Evolutionary conservation across 2,329 filamentous ascomycete genomes (phyloP).

Genomic region (Macrophomina pseudophaseolina): DNA sequence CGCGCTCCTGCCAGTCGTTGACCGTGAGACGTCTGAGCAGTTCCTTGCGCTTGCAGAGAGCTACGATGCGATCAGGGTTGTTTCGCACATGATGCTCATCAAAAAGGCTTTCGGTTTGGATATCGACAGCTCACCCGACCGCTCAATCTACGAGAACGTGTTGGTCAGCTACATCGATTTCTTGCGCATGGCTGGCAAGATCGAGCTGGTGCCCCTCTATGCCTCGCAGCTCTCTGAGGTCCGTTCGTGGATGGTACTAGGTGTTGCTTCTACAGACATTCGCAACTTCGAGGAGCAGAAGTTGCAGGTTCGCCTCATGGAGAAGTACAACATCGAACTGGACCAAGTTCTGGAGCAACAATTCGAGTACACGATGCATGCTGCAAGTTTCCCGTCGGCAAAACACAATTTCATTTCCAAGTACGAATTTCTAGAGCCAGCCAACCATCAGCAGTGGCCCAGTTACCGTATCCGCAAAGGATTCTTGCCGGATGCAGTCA

Average conservation of each 20-base stretch:
- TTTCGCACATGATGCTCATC: slow-evolving; percentile 65
- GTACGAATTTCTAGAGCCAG: slow-evolving; percentile 58
- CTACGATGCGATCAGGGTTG: slow-evolving; percentile 51
- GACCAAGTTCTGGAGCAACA: slow-evolving; percentile 69
- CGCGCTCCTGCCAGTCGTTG: slow-evolving; percentile 5
- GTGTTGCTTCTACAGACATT: slow-evolving; percentile 76
- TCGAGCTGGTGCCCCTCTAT: slow-evolving; percentile 84
- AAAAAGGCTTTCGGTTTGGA: slow-evolving; percentile 65
- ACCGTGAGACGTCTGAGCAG: slow-evolving; percentile 33
- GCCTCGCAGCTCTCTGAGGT: slow-evolving; percentile 74
- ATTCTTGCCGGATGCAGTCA: slow-evolving; percentile 58
- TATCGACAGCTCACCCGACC: slow-evolving; percentile 45
- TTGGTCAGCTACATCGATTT: slow-evolving; percentile 82
- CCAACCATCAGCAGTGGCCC: slow-evolving; percentile 50
- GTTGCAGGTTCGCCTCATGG: slow-evolving; percentile 74
- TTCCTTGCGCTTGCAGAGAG: slow-evolving; percentile 45
- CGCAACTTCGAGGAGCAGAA: slow-evolving; percentile 68
- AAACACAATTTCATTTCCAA: slow-evolving; percentile 37
- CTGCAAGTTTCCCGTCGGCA: background rate
- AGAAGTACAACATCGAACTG: slow-evolving; percentile 73
- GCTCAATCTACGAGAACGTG: slow-evolving; percentile 70
- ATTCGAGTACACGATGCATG: slow-evolving; percentile 30
- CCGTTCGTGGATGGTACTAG: slow-evolving; percentile 72
- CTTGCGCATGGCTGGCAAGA: slow-evolving; percentile 72
- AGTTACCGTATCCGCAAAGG: slow-evolving; percentile 71